A percentile compares a stretch with the other conserved stretches of the same genome.
phyloP scores from a whole-genome alignment of 1,284 basidiomycete species.

The Ceratobasidium sp. region DNA sequence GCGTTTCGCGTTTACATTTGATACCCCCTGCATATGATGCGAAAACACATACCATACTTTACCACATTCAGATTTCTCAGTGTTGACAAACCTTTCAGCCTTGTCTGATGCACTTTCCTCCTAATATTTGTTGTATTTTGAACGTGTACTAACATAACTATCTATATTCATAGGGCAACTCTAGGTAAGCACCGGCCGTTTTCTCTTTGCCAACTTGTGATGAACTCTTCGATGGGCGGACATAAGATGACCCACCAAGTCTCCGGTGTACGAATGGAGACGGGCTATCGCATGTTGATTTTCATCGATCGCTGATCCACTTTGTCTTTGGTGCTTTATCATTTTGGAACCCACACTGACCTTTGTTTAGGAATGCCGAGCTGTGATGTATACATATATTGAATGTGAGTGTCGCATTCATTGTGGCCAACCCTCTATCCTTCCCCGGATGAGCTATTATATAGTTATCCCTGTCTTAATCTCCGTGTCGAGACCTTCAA shows the following conservation, averaged over 20 bases:
- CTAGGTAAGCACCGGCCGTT: background rate
- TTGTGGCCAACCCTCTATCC: background rate
- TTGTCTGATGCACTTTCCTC: conserved; percentile 31
- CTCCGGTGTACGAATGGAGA: conserved; percentile 31
- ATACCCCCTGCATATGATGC: conserved; percentile 21
- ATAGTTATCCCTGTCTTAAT: conserved; percentile 37
- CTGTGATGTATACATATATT: background rate
- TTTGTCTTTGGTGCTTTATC: background rate
- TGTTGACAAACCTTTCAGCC: conserved; percentile 36
- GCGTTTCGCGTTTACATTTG: background rate
- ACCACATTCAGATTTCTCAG: conserved; percentile 30
- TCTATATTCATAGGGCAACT: too few relatives aligned
- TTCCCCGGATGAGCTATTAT: conserved; percentile 20
- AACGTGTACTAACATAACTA: too few relatives aligned
- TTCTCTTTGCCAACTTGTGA: background rate
- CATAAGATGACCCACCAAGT: conserved; percentile 19
- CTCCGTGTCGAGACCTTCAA: conserved; percentile 23
- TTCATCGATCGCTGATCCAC: conserved; percentile 24
- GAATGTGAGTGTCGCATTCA: conserved; percentile 2
- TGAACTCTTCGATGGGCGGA: conserved; percentile 36
- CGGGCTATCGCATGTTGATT: conserved; percentile 27
- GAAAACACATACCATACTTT: conserved; percentile 34
- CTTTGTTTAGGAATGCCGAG: background rate
- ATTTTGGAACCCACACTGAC: background rate
- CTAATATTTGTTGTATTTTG: too few relatives aligned